Percentiles rank a stretch among this genome's conserved stretches.
Conservation (phyloP, 352 stramenopile species). For the Phytophthora vignae region DNA sequence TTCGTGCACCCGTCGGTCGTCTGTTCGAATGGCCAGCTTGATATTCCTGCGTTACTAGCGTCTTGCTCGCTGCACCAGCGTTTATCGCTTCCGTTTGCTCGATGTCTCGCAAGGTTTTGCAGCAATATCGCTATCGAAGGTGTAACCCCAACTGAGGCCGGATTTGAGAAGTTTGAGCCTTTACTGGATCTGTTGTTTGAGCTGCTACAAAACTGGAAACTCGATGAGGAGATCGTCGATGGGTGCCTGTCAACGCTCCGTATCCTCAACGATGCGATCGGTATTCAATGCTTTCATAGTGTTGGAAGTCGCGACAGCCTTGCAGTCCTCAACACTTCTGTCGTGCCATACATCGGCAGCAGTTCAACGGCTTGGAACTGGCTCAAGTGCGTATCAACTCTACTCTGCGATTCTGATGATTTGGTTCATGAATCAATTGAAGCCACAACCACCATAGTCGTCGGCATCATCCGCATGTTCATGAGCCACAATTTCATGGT, state of each 20-base stretch:
- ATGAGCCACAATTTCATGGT: conserved; percentile 40
- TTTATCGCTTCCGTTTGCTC: conserved; percentile 28
- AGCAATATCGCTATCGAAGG: conserved; percentile 24
- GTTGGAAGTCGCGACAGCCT: conserved; percentile 12
- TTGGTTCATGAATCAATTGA: conserved; percentile 12
- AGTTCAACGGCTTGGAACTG: conserved; percentile 28
- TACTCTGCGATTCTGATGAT: conserved; percentile 21
- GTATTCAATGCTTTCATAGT: not conserved
- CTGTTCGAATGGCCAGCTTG: conserved; percentile 6
- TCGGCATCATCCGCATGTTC: conserved; percentile 29
- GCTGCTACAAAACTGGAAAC: conserved; percentile 31
- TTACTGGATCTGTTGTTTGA: conserved; percentile 31
- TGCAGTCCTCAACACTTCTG: conserved; percentile 16
- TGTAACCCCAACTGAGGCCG: not conserved
- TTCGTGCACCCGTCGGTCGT: conserved; percentile 37
- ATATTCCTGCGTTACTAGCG: conserved; percentile 30
- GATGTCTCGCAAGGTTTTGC: conserved; percentile 20
- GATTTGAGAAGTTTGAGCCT: not conserved
- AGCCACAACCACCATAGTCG: conserved; percentile 5
- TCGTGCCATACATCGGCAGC: conserved; percentile 18
- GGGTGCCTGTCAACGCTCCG: conserved; percentile 9
- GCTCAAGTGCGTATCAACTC: conserved; percentile 24
- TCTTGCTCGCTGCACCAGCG: conserved; percentile 36
- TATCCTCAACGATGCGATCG: not conserved
- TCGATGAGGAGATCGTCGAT: conserved; percentile 30